phyloP scores from a whole-genome alignment of 2,329 filamentous ascomycete species.

The Knufia petricola region DNA sequence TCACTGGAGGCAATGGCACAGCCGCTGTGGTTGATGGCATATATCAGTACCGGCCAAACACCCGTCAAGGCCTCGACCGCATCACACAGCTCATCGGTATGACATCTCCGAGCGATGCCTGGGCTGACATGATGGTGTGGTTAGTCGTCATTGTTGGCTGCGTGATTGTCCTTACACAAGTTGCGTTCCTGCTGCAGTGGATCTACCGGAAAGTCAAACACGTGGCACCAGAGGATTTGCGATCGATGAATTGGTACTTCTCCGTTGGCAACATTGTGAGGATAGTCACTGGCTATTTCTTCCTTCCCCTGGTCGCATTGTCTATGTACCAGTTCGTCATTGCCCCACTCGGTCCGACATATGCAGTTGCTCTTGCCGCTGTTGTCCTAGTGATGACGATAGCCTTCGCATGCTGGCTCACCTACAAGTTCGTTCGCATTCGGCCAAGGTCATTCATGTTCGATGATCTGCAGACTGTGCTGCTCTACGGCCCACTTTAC shows the following conservation, averaged over 20 bases:
- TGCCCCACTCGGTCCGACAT: constrained; percentile 55
- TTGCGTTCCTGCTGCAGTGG: constrained; percentile 70
- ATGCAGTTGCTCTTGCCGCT: constrained; percentile 64
- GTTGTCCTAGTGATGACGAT: constrained; percentile 64
- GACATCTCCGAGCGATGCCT: constrained; percentile 65
- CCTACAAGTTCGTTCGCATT: constrained; percentile 69
- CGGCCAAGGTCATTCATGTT: constrained; percentile 80
- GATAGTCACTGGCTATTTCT: constrained; percentile 84
- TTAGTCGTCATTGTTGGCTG: constrained; percentile 64
- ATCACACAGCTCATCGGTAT: constrained; percentile 78
- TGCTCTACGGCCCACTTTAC: constrained; percentile 87
- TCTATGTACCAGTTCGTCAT: constrained; percentile 89
- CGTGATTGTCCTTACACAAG: constrained; percentile 60
- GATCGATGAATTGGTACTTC: constrained; percentile 86
- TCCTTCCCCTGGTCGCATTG: constrained; percentile 74
- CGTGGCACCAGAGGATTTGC: constrained; percentile 73
- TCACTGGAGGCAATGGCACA: constrained; percentile 57
- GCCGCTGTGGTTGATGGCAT: constrained; percentile 69
- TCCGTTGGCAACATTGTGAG: constrained; percentile 69
- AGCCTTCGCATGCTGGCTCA: constrained; percentile 65
- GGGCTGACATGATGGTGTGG: constrained; percentile 91
- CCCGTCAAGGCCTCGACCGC: constrained; percentile 67
- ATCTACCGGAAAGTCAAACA: constrained; percentile 60
- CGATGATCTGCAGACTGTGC: constrained; percentile 80
- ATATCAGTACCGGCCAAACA: constrained; percentile 59